phyloP scores from a whole-genome alignment of 768 basidiomycete species.

The Pluteus cervinus region DNA sequence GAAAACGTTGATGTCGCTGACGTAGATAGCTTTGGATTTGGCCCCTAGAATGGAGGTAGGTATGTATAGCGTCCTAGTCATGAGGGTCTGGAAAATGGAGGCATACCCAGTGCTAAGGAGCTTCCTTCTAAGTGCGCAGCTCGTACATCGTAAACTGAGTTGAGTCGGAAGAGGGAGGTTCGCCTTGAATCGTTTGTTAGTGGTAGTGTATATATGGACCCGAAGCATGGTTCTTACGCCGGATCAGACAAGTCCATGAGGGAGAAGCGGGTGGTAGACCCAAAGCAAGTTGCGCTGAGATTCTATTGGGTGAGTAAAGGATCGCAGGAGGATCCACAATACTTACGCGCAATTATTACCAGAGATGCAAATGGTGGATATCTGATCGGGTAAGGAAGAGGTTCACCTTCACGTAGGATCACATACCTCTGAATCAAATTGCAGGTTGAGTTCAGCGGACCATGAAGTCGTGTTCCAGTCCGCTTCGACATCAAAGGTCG shows the following conservation, averaged over 20 bases:
- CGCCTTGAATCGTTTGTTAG: constrained; percentile 19
- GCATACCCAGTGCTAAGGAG: constrained; percentile 48
- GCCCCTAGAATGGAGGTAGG: constrained; percentile 35
- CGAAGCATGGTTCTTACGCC: constrained; percentile 28
- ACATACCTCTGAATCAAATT: constrained; percentile 30
- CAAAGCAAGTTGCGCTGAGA: constrained; percentile 58
- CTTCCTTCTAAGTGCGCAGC: constrained; percentile 42
- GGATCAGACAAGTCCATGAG: constrained; percentile 35
- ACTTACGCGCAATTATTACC: constrained; percentile 45
- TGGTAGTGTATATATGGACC: constrained; percentile 3
- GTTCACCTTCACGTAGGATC: constrained; percentile 7
- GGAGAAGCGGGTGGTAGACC: constrained; percentile 43
- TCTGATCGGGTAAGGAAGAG: constrained; percentile 18
- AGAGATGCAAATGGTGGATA: constrained; percentile 46
- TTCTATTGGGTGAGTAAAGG: constrained; percentile 5
- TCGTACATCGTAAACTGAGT: constrained; percentile 48
- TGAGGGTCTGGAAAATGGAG: not conserved
- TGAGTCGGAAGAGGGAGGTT: constrained; percentile 30
- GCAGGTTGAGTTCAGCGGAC: constrained; percentile 37
- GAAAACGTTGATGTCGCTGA: constrained; percentile 42
- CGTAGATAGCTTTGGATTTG: constrained; percentile 41
- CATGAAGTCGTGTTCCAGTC: constrained; percentile 19
- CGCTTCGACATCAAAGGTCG: constrained; percentile 8
- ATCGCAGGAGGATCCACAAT: constrained; percentile 2
- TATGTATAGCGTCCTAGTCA: not conserved